Base-by-base conservation (phyloP, 768 basidiomycete genomes). In the Cantharellus anzutake region DNA sequence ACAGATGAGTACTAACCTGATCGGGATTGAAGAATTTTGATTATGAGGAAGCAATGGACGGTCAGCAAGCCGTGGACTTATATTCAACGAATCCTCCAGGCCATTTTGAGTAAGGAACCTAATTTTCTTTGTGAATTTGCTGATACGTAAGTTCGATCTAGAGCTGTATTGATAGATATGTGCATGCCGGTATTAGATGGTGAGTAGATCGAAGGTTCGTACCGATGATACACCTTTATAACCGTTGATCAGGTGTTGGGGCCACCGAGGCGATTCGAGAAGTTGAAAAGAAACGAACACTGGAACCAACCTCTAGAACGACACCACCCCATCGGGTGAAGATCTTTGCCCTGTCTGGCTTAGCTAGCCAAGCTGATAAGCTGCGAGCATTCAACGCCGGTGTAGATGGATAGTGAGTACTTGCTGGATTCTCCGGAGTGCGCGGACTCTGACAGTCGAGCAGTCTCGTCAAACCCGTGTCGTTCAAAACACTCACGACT, bases 161-260 rank as follows among this genome's bases (percentile, higher is more conserved):
- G 37, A 51, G 39, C 56, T 35, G 39, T 53, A 38, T 65, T 55
- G 52, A 55, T 55, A 61, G 92, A 96, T 69, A 72, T 96, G 60
- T 90, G 87, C 1, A 96, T 96, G 92, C 93, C 90, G 0, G 70
- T 88, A n/a, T 78, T 96, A 60, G 89, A 96, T 68, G 93, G 88
- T 81, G 57, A 61, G 74, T 64, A n/a, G 38, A 42, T 58, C n/a
- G 3, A 38, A 14, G 35, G 14, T 38, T 3, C 2, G 35, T 41
- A 29, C 38, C 14, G 39, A 39, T 59, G 59, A 14, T 60, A 29
- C 58, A 14, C 52, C n/a, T 41, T 41, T 44, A 3, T 35, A 11
- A 48, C 20, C 1, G 20, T 29, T 34, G 16, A 42, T n/a, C 60
- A 87, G 85, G 89, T 34, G 77, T 93, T 57, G 82, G 83, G 16